These are phyloP conservation scores for Rhododendron ovatum DNA, from an alignment of 148 eudicot species.

Conservation along the genomic window DNA sequence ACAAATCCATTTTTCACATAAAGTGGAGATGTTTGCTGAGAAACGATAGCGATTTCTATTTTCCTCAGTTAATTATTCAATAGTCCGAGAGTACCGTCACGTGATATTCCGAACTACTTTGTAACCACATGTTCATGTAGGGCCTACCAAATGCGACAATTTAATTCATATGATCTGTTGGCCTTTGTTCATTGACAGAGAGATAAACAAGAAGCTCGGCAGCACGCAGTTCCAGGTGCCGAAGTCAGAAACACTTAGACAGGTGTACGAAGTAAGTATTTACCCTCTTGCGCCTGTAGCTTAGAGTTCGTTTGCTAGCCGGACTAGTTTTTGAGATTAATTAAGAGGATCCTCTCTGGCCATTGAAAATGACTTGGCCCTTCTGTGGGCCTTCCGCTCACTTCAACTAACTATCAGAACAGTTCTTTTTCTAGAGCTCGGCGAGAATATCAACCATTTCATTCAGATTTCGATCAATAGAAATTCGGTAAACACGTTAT, in stretches of 20 bases:
- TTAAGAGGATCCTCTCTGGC: no score
- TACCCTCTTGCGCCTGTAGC: neutral
- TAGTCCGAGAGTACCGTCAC: no score
- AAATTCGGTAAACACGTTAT: neutral
- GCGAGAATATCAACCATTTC: neutral
- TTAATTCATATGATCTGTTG: neutral
- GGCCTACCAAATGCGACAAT: no score
- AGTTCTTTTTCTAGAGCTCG: neutral
- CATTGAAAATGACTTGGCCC: no score
- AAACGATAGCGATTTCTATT: neutral
- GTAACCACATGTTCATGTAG: no score
- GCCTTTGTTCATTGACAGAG: slow-evolving; percentile 27
- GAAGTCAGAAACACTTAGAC: slow-evolving; percentile 25
- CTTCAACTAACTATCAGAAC: neutral
- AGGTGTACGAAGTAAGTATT: slow-evolving; percentile 42
- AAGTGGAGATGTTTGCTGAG: neutral
- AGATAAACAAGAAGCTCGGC: slow-evolving; percentile 49
- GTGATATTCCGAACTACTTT: no score
- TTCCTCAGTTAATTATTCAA: no score
- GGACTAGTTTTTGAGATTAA: no score
- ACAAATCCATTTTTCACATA: neutral
- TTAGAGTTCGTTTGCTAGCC: neutral
- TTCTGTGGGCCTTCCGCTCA: no score
- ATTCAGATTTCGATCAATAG: neutral
- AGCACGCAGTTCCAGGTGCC: slow-evolving; percentile 75